Base-by-base conservation (phyloP, 306 rosid species). In the Ormosia emarginata region DNA sequence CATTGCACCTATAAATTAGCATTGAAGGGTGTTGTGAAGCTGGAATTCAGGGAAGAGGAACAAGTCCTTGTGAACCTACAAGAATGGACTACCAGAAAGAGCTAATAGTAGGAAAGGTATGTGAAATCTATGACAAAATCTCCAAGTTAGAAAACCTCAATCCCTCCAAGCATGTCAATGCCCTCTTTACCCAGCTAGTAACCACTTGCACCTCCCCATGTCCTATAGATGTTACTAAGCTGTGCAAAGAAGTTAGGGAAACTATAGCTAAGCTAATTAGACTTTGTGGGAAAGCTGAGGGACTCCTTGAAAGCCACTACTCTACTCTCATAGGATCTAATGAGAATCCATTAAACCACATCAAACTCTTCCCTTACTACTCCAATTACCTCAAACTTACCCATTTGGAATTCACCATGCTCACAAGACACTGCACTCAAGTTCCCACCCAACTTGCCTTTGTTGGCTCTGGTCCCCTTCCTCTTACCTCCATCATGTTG, bases 391-490 rank as follows among this genome's bases (percentile, higher is more conserved):
- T 85, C 84, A 93, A 91, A 66, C 97, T 93, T 11, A 65, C 82
- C 83, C 89, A 76, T 1, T 89, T 91, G 12, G 97, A 91, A 53
- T 89, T 83, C 88, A 81, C 77, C 40, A 83, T 88, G 82, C 89
- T 93, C 15, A 69, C 52, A 80, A 84, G 69, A 69, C 86, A 93
- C 81, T 70, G 41, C 65, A n/a, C 85, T 32, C 79, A 66, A 17
- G 58, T 30, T 1, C 91, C 91, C 1, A 1, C 52, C 49, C 24
- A 82, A 15, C 79, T 91, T 7, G 95, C 95, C 65, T 93, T 93
- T 37, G 84, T 91, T 36, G 97, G 97, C 13, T 93, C 95, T 1
- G 95, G 95, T 12, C 94, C 95, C 2, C 94, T 91, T 11, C 95
- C 94, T 32, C 90, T 93, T 0, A 89, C 97, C 63, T 89, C 97